Evolutionary conservation across 306 rosid genomes (phyloP).

Genomic region (Ormosia emarginata): DNA sequence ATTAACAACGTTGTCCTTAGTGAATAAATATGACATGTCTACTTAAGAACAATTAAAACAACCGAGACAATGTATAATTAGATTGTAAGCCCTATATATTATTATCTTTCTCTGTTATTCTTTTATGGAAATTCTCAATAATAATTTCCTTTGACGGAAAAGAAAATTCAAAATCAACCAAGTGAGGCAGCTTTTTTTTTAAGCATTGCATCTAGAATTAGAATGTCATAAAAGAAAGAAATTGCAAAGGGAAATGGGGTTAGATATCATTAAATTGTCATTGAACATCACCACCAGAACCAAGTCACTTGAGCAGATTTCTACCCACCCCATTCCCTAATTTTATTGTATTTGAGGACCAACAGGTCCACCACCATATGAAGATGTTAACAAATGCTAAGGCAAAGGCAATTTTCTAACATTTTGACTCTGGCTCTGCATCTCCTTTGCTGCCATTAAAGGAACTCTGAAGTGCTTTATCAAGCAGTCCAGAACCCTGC

Average conservation of each 20-base stretch:
- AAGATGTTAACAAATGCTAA: background rate
- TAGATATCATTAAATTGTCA: constrained; percentile 2
- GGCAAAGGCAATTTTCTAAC: background rate
- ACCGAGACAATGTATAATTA: background rate
- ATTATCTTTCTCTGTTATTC: background rate
- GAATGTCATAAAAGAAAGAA: background rate
- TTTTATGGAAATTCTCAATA: background rate
- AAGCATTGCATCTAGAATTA: background rate
- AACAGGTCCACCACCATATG: constrained; percentile 16
- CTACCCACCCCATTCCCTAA: constrained; percentile 2
- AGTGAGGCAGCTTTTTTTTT: background rate
- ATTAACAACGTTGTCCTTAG: background rate
- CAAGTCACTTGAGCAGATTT: constrained; percentile 21
- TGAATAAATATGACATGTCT: constrained; percentile 1
- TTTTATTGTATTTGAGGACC: constrained; percentile 26
- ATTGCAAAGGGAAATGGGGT: background rate
- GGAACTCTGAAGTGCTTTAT: constrained; percentile 24
- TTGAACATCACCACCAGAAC: constrained; percentile 12
- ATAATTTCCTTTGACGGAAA: background rate
- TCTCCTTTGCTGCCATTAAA: constrained; percentile 15
- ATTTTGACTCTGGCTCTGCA: constrained; percentile 14
- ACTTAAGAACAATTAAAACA: background rate
- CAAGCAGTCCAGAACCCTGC: constrained; percentile 64
- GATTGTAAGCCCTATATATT: background rate
- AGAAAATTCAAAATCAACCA: background rate